Evolutionary conservation across 805 yeast genomes (phyloP).

Genomic region (Priceomyces fermenticarens): DNA sequence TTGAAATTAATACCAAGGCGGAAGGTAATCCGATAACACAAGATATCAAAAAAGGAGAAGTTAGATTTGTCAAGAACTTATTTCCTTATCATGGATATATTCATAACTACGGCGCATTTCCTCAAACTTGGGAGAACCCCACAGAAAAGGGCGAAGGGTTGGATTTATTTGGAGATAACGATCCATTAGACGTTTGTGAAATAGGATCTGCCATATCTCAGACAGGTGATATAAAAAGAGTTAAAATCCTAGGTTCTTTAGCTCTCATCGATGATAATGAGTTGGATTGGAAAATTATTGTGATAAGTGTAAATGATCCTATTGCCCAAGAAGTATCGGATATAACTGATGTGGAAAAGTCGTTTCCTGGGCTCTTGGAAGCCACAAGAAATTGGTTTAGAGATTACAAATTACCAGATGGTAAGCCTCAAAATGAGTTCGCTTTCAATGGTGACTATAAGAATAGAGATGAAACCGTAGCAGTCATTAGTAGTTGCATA

Average conservation of each 20-base stretch:
- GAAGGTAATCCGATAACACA: constrained; percentile 76
- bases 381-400: constrained; percentile 98
- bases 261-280: constrained; percentile 93
- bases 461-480: constrained; percentile 81
- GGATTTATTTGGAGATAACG: constrained; percentile 41
- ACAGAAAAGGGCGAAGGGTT: constrained; percentile 47
- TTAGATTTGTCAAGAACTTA: constrained; percentile 72
- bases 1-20: constrained; percentile 62
- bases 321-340: constrained; percentile 83
- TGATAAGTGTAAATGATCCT: constrained; percentile 79
- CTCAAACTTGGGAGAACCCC: constrained; percentile 99
- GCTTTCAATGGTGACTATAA: constrained; percentile 96
- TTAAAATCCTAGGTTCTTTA: constrained; percentile 89
- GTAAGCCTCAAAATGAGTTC: constrained; percentile 93
- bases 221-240: constrained; percentile 79
- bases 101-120: constrained; percentile 84
- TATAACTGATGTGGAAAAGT: constrained; percentile 84
- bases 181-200: constrained; percentile 70
- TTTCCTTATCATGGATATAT: constrained; percentile 85
- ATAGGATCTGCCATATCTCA: constrained; percentile 68
- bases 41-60: constrained; percentile 71
- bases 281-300: constrained; percentile 90
- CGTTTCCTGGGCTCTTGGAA: constrained; percentile 89
- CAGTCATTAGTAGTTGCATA: constrained; percentile 75
- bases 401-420: constrained; percentile 96